Conservation (phyloP, 805 yeast genomes). For the Torulaspora franciscae region DNA sequence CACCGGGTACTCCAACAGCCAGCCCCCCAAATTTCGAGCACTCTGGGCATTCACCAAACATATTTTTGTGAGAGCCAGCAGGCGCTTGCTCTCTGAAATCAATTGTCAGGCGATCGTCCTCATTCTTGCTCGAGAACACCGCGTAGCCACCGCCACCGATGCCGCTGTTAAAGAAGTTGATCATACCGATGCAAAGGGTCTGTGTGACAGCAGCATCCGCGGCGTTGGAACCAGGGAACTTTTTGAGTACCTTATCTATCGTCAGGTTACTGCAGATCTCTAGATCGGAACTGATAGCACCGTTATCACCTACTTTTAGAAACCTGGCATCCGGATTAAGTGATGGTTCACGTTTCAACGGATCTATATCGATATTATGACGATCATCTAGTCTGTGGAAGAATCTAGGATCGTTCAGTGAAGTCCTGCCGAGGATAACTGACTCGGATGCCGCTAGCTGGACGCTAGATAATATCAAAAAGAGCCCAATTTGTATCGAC, state of each 20-base stretch:
- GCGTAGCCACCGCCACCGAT: conserved; percentile 91
- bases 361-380: conserved; percentile 40
- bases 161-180: conserved; percentile 80
- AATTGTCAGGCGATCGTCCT: conserved; percentile 52
- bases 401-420: conserved; percentile 51
- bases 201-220: conserved; percentile 92
- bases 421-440: neutral
- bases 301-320: conserved; percentile 25
- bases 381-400: conserved; percentile 41
- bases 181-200: conserved; percentile 80
- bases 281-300: conserved; percentile 38
- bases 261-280: conserved; percentile 34
- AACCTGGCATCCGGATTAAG: conserved; percentile 33
- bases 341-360: conserved; percentile 36
- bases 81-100: conserved; percentile 94
- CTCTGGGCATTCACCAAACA: conserved; percentile 50
- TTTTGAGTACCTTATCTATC: conserved; percentile 25
- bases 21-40: conserved; percentile 73
- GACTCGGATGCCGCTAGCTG: neutral
- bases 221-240: conserved; percentile 57
- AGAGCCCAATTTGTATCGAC: neutral
- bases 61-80: conserved; percentile 49
- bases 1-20: conserved; percentile 91
- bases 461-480: neutral
- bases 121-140: conserved; percentile 35